Conservation (phyloP, 345 rosid species). For the Cochlearia excelsa region DNA sequence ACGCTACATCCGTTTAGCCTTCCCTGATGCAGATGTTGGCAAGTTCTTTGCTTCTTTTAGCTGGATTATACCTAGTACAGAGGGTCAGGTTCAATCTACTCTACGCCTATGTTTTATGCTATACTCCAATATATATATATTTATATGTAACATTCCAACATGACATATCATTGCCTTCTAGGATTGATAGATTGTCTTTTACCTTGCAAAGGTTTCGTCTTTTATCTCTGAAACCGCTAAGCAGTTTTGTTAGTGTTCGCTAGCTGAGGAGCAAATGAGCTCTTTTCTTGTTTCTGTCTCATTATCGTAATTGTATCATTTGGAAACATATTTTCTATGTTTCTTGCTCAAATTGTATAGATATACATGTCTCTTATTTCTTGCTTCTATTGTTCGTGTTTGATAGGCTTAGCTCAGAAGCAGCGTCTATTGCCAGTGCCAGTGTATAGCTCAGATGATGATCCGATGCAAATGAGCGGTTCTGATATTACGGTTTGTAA, state of each 20-base stretch:
- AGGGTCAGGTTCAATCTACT: slow-evolving; percentile 44
- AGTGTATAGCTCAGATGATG: slow-evolving; percentile 41
- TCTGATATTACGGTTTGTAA: slow-evolving; percentile 50
- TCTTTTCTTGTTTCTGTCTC: too few relatives aligned
- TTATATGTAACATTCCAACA: too few relatives aligned
- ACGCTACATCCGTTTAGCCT: slow-evolving; percentile 39
- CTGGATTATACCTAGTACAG: slow-evolving; percentile 59
- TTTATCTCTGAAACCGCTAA: too few relatives aligned
- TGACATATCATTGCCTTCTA: too few relatives aligned
- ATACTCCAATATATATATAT: too few relatives aligned
- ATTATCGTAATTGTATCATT: neutral
- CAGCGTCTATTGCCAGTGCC: slow-evolving; percentile 22
- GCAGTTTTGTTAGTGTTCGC: too few relatives aligned
- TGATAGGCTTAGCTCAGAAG: slow-evolving; percentile 36
- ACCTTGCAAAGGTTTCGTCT: too few relatives aligned
- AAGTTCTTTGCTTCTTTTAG: slow-evolving; percentile 67
- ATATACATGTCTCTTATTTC: neutral
- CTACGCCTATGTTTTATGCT: slow-evolving; percentile 1
- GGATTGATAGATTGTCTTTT: too few relatives aligned
- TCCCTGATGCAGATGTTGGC: slow-evolving; percentile 54
- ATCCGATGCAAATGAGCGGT: slow-evolving; percentile 31
- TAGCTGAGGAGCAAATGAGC: too few relatives aligned
- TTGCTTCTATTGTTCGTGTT: neutral
- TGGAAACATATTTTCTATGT: neutral
- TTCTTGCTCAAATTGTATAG: neutral